Evolutionary conservation across 139 green algal genomes (phyloP).

Genomic region (Closterium sp.): DNA sequence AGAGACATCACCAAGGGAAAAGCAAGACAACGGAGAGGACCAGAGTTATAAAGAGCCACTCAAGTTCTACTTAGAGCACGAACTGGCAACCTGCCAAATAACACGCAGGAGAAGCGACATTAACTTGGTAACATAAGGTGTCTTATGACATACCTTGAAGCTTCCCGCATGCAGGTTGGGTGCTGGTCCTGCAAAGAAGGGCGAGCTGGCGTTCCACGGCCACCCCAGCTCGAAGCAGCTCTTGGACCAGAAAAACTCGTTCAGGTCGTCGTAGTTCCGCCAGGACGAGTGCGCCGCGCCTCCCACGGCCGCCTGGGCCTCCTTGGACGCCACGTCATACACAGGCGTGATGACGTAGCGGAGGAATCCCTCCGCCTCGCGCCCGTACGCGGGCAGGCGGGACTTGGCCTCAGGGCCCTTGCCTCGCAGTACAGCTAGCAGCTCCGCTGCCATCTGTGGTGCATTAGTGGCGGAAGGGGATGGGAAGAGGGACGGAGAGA

Average conservation of each 20-base stretch:
- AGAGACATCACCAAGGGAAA: neutral
- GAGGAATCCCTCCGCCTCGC: neutral
- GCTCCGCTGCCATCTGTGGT: slow-evolving; percentile 1
- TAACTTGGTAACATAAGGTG: no score
- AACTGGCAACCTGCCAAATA: no score
- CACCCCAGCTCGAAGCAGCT: slow-evolving; percentile 7
- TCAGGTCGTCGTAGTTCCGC: slow-evolving; percentile 81
- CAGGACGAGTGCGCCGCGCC: slow-evolving; percentile 20
- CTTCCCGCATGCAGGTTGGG: neutral
- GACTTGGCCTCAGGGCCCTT: neutral
- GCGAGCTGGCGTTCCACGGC: neutral
- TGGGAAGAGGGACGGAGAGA: no score
- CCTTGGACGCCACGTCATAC: slow-evolving; percentile 8
- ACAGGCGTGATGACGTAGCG: slow-evolving; percentile 6
- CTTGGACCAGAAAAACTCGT: slow-evolving; percentile 70
- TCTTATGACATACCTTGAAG: neutral
- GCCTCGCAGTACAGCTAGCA: neutral
- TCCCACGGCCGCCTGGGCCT: neutral
- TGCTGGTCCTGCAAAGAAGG: slow-evolving; percentile 4
- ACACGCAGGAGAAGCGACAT: no score
- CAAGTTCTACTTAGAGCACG: no score
- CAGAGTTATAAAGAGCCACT: neutral
- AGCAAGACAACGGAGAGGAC: neutral
- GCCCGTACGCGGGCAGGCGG: neutral
- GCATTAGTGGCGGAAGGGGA: no score